Evolutionary conservation across 2,329 filamentous ascomycete genomes (phyloP), one percentile per base, ranked within the genome.

Genomic region (Metarhizium album): DNA sequence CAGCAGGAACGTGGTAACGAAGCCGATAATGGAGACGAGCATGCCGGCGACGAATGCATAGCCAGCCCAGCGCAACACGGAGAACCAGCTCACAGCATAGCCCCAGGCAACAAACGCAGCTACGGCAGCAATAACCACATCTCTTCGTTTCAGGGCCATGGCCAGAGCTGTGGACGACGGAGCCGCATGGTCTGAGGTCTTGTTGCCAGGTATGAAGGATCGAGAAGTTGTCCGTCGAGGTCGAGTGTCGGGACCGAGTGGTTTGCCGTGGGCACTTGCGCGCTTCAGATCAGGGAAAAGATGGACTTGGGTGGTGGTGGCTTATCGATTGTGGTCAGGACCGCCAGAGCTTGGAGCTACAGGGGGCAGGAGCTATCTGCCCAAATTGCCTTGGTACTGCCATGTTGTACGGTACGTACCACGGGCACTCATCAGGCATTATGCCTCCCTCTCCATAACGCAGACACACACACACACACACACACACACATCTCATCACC

Each of bases 31-130:
- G 46, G 83, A 71, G 55, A 82, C 62, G 55, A 84, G 59, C 56
- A 77, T 71, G 57, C 93, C 91, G 57, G 79, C 70, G 57, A 86
- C 72, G 66, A 97, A 89, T 59, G 90, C 88, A 68, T 95, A 87
- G 60, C 86, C 87, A 42, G 87, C 76, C 78, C 87, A 95, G 66
- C 89, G 88, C 58, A 97, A 74, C 53, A 82, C 72, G 29, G 91
- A 90, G 60, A 90, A 74, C 83, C 86, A 94, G 71, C 86, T 83
- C 58, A 88, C 84, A 53, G 85, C 78, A 66, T 90, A 84, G 55
- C 87, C 87, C 91, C 91, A 97, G 65, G 88, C 84, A 66, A 96
- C 74, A 69, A 95, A 88, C 67, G 75, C 78, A 67, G 77, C 82
- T 65, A 85, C 67, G 67, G 76, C 78, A 66, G 82, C 82, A 68